Conservation (phyloP, 2,329 filamentous ascomycete genomes). For the Balansia obtecta region DNA sequence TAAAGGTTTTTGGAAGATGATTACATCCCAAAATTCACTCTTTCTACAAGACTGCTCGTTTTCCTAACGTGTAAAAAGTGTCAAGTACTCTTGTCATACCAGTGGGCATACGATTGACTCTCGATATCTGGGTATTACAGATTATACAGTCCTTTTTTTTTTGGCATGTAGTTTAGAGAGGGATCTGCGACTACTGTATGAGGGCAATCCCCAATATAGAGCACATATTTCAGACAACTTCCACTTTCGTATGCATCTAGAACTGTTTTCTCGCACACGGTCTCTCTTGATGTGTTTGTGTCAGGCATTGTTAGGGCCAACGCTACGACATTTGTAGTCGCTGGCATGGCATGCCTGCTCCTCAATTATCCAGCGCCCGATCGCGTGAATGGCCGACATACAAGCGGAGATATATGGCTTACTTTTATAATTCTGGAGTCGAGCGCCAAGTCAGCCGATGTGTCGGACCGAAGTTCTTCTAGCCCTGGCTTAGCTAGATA, state of each 20-base stretch:
- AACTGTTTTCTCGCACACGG: too few species aligned
- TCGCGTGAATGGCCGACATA: too few species aligned
- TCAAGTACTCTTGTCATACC: not conserved
- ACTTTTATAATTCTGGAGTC: not conserved
- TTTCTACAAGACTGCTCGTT: not conserved
- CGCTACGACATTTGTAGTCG: too few species aligned
- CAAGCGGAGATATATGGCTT: too few species aligned
- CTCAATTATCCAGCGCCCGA: too few species aligned
- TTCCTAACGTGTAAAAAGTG: too few species aligned
- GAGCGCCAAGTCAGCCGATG: not conserved
- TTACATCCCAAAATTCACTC: not conserved
- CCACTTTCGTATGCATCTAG: not conserved
- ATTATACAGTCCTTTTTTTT: not conserved
- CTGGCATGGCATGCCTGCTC: too few species aligned
- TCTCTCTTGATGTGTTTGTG: too few species aligned
- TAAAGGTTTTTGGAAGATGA: conserved; percentile 15
- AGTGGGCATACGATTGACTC: not conserved
- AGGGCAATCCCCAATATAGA: not conserved
- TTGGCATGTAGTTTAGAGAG: not conserved
- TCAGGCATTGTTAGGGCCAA: too few species aligned
- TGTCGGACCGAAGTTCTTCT: not conserved
- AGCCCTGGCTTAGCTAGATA: too few species aligned
- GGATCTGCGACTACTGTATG: too few species aligned
- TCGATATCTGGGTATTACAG: not conserved
- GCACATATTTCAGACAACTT: not conserved